Percentiles rank a stretch among this genome's conserved stretches.
These are phyloP conservation scores for Carex myosuroides DNA, from an alignment of 176 grass and related monocot species.

Conservation along the genomic window DNA sequence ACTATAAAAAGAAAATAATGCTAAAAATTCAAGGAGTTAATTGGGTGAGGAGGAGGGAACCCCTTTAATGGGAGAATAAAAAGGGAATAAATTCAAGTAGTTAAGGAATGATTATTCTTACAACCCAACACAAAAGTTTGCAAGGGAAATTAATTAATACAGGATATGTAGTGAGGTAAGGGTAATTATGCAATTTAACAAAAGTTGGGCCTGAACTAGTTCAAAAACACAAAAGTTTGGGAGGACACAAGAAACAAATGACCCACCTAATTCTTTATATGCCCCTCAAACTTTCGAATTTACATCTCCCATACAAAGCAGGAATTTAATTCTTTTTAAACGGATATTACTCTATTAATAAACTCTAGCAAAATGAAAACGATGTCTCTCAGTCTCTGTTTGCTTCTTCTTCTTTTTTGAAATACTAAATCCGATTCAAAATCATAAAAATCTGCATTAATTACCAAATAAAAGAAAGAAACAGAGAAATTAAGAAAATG, in stretches of 20 bases:
- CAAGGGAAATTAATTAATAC: no score
- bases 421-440: no score
- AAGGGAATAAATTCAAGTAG: background rate
- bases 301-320: background rate
- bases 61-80: background rate
- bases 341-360: background rate
- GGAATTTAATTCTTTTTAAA: background rate
- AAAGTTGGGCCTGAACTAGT: background rate
- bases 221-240: background rate
- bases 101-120: background rate
- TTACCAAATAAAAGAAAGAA: no score
- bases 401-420: no score
- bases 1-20: background rate
- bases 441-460: background rate
- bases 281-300: background rate
- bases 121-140: background rate
- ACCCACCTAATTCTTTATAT: background rate
- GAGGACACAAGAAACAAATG: background rate
- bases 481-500: no score
- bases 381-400: no score
- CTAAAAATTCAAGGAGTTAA: background rate
- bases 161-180: background rate
- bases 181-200: background rate
- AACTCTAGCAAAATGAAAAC: background rate
- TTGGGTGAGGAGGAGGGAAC: background rate